Conservation (phyloP, 78 protist genomes). For the Cavenderia fasciculata region DNA sequence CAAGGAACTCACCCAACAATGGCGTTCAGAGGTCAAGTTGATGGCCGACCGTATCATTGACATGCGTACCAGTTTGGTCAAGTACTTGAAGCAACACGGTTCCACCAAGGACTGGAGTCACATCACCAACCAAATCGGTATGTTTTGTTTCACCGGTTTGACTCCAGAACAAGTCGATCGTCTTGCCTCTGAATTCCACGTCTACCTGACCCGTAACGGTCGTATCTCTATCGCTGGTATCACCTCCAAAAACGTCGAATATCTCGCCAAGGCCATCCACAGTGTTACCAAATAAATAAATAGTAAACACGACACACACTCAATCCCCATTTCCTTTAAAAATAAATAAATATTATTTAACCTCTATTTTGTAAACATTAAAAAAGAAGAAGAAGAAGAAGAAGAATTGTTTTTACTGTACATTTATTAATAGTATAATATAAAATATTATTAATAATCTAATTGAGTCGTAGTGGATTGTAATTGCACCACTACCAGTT, state of each 20-base stretch:
- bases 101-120: constrained; percentile 95
- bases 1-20: constrained; percentile 70
- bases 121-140: constrained; percentile 97
- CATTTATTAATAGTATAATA: too few relatives aligned
- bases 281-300: too few relatives aligned
- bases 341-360: too few relatives aligned
- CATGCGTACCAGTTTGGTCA: constrained; percentile 88
- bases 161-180: constrained; percentile 81
- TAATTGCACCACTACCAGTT: too few relatives aligned
- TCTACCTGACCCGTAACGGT: constrained; percentile 95
- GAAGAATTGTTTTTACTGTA: too few relatives aligned
- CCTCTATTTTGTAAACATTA: too few relatives aligned
- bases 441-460: too few relatives aligned
- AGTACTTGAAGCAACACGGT: constrained; percentile 80
- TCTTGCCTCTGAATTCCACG: constrained; percentile 71
- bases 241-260: constrained; percentile 83
- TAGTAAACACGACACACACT: too few relatives aligned
- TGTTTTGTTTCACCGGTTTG: constrained; percentile 98
- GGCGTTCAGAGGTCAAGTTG: constrained; percentile 87
- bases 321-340: too few relatives aligned
- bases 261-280: constrained; percentile 91
- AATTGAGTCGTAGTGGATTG: too few relatives aligned
- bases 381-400: too few relatives aligned
- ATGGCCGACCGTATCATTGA: constrained; percentile 94
- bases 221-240: constrained; percentile 98